These are phyloP conservation scores for Alternaria dauci DNA, from an alignment of 2,329 filamentous ascomycete genomes.

Conservation along the genomic window DNA sequence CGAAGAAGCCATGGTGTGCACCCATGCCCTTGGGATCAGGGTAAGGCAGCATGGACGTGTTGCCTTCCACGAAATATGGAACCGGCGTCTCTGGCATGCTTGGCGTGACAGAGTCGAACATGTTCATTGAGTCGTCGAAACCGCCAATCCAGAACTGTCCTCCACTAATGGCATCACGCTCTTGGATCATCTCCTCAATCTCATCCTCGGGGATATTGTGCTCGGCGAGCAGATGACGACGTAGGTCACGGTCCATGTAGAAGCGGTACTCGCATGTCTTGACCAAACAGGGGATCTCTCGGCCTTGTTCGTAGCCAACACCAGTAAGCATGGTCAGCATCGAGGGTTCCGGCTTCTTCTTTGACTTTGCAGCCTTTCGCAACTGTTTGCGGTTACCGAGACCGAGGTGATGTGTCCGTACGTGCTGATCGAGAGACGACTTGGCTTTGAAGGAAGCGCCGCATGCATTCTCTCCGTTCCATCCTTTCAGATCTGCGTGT, in stretches of 20 bases:
- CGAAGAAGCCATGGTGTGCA: constrained; percentile 6
- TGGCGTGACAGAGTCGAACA: constrained; percentile 37
- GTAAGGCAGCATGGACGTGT: constrained; percentile 11
- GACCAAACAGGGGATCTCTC: constrained; percentile 62
- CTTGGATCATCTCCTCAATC: constrained; percentile 50
- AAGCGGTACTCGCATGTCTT: constrained; percentile 63
- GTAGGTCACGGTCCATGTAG: constrained; percentile 65
- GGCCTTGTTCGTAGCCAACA: constrained; percentile 60
- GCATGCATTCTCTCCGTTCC: constrained; percentile 74
- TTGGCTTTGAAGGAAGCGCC: constrained; percentile 80
- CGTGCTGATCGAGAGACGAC: constrained; percentile 80
- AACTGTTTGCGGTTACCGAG: constrained; percentile 53
- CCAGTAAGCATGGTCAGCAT: constrained; percentile 63
- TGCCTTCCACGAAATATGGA: constrained; percentile 30
- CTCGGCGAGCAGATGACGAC: constrained; percentile 61
- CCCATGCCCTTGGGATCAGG: constrained; percentile 11
- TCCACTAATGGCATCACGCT: constrained; percentile 52
- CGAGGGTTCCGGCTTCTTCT: constrained; percentile 38
- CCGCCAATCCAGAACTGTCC: constrained; percentile 59
- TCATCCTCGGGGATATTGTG: constrained; percentile 51
- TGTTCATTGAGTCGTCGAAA: constrained; percentile 31
- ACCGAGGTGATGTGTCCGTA: constrained; percentile 83
- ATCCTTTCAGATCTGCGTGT: constrained; percentile 65
- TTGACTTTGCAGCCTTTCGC: constrained; percentile 51
- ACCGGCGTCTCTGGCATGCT: constrained; percentile 46